Base-by-base conservation (phyloP, 1,284 basidiomycete genomes). In the Anthracocystis setariae region DNA sequence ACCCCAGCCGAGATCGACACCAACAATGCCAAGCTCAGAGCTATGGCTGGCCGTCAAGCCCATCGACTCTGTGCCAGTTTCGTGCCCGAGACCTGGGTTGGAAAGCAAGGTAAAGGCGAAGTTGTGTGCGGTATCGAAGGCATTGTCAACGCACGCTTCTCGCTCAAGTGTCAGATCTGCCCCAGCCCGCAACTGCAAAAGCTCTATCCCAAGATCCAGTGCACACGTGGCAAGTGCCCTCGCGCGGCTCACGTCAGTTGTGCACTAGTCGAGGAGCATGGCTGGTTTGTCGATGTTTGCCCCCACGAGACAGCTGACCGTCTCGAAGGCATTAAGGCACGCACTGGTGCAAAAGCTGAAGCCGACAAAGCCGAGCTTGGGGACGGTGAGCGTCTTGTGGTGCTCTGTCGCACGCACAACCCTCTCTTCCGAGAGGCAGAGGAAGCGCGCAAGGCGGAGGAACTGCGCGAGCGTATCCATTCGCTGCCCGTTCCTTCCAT, bases 221-320 rank as follows among this genome's bases (percentile, higher is more conserved):
- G 94, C 82, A 92, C 92, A 10, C 92, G 92, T 82, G 92, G 92
- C 60, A 94, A 92, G 84, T 96, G 95, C 80, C 87, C 91, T 1
- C 92, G 92, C 76, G 92, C 95, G 0, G 96, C 92, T 84, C 95
- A 98, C 81, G 90, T 96, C 25, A 91, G 90, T 2, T 98, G 95
- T 82, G 95, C 95, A 0, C 57, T 80, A 32, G 54, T 76, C 21
- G 75, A 80, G 47, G 56, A 53, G 5, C 64, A 74, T 18, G 80
- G 80, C n/a, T 80, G 78, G 79, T 72, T 77, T 39, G 44, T 81
- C 51, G 80, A 80, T 32, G 50, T 79, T 12, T 63, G 70, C 40
- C 43, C 65, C 5, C 46, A 21, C 29, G 62, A 67, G 25, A 74
- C 62, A 18, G 79, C 79, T 3, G 80, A 79, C 43, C 47, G 47